Conservation (phyloP, 108 stramenopile genomes). For the Licmophora abbreviata region DNA sequence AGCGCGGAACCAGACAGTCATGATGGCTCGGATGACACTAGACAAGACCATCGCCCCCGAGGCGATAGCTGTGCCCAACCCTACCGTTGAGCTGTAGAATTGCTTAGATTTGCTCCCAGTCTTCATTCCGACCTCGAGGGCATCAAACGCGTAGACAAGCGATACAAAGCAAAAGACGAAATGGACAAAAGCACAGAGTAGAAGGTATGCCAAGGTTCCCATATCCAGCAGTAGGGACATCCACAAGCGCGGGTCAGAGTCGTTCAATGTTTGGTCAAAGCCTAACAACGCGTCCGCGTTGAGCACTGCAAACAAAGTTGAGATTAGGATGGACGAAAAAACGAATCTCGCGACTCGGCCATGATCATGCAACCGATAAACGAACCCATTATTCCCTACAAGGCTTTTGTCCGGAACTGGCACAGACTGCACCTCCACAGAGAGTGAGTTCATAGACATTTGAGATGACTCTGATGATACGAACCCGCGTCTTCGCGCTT, state of each 20-base stretch:
- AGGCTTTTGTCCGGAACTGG: neutral
- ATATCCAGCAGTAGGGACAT: slow-evolving; percentile 3
- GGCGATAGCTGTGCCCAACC: slow-evolving; percentile 13
- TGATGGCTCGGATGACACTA: slow-evolving; percentile 12
- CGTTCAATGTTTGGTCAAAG: neutral
- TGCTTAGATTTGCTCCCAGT: slow-evolving; percentile 26
- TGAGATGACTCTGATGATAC: too few species aligned
- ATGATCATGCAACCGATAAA: neutral
- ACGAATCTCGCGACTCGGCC: neutral
- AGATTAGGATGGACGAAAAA: slow-evolving; percentile 9
- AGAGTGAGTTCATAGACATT: too few species aligned
- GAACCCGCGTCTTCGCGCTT: slow-evolving; percentile 12
- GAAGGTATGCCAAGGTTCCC: slow-evolving; percentile 16
- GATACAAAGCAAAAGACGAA: slow-evolving; percentile 28
- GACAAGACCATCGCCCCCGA: slow-evolving; percentile 16
- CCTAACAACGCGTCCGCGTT: neutral
- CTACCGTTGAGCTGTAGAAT: slow-evolving; percentile 37
- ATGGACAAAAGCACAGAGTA: slow-evolving; percentile 22
- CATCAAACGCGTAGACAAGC: slow-evolving; percentile 36
- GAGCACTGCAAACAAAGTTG: slow-evolving; percentile 8
- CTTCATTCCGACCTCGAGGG: slow-evolving; percentile 36
- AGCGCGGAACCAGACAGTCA: slow-evolving; percentile 1
- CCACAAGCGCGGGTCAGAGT: neutral
- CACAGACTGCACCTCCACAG: neutral
- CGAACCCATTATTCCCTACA: neutral